Evolutionary conservation across 768 basidiomycete species (phyloP).

Genomic region (Amanita thiersii): DNA sequence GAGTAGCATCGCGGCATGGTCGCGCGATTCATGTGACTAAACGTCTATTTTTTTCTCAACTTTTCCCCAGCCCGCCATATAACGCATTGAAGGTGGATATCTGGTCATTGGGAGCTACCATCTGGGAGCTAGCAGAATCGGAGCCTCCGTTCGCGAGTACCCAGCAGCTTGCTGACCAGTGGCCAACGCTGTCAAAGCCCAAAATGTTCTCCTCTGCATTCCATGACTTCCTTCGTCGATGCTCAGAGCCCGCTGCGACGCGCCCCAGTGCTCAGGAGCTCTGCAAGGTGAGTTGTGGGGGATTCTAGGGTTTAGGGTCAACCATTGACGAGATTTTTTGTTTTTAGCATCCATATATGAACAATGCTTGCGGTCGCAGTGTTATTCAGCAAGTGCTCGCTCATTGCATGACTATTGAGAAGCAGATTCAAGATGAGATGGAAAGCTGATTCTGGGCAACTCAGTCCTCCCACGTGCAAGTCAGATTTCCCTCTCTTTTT

Average conservation of each 20-base stretch:
- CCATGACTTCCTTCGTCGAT: constrained; percentile 63
- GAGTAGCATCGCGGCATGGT: constrained; percentile 17
- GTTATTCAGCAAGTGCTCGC: constrained; percentile 62
- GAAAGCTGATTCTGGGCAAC: no score
- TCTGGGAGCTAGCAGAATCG: constrained; percentile 76
- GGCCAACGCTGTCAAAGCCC: constrained; percentile 55
- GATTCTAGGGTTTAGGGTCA: background rate
- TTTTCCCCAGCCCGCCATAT: constrained; percentile 68
- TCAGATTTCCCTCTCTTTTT: no score
- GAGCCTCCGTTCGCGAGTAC: constrained; percentile 64
- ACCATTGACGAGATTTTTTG: constrained; percentile 1
- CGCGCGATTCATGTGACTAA: background rate
- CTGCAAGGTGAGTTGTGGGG: constrained; percentile 41
- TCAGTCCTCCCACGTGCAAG: no score
- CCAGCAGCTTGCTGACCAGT: constrained; percentile 49
- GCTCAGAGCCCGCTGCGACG: constrained; percentile 49
- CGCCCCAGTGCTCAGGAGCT: constrained; percentile 53
- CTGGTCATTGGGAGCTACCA: constrained; percentile 78
- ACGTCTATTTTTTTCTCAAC: background rate
- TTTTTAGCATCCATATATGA: constrained; percentile 53
- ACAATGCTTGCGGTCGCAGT: constrained; percentile 57
- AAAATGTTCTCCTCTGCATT: constrained; percentile 59
- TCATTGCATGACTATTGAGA: constrained; percentile 63
- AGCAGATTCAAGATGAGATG: constrained; percentile 20
- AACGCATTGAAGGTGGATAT: constrained; percentile 69